A percentile compares a stretch with the other conserved stretches of the same genome.
Conservation (phyloP, 371 early-diverging fungal species). For the Apophysomyces sp. region DNA sequence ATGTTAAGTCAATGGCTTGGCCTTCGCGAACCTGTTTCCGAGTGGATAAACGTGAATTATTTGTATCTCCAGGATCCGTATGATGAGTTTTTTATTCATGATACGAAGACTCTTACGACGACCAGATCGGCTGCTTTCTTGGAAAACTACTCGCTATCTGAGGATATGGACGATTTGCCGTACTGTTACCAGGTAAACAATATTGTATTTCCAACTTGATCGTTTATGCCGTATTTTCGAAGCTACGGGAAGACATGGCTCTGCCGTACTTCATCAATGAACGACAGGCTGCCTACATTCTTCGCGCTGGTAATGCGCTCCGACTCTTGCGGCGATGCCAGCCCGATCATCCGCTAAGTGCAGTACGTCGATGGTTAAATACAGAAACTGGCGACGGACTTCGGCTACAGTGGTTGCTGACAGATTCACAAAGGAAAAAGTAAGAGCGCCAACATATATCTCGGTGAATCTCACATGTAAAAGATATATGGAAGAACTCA, state of each 20-base stretch:
- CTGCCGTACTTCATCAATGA: constrained; percentile 28
- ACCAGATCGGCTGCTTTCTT: background rate
- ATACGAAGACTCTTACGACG: constrained; percentile 14
- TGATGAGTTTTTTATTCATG: constrained; percentile 44
- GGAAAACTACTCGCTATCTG: background rate
- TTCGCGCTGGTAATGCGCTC: constrained; percentile 31
- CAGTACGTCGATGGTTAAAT: background rate
- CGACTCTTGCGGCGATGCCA: constrained; percentile 21
- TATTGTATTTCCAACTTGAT: background rate
- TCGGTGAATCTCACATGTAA: background rate
- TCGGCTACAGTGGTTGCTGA: constrained; percentile 9
- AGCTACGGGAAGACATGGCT: constrained; percentile 14
- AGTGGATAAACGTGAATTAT: background rate
- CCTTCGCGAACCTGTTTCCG: constrained; percentile 12
- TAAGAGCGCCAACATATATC: background rate
- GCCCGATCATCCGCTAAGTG: constrained; percentile 33
- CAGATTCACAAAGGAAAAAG: constrained; percentile 11
- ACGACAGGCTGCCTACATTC: constrained; percentile 20
- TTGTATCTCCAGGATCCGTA: constrained; percentile 33
- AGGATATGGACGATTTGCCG: background rate
- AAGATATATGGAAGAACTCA: constrained; percentile 2
- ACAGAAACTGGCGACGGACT: background rate
- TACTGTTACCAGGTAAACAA: background rate
- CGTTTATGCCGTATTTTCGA: background rate
- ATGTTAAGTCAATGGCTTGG: constrained; percentile 55